phyloP scores from a whole-genome alignment of 495 filamentous ascomycete species.

The Podospora didyma region DNA sequence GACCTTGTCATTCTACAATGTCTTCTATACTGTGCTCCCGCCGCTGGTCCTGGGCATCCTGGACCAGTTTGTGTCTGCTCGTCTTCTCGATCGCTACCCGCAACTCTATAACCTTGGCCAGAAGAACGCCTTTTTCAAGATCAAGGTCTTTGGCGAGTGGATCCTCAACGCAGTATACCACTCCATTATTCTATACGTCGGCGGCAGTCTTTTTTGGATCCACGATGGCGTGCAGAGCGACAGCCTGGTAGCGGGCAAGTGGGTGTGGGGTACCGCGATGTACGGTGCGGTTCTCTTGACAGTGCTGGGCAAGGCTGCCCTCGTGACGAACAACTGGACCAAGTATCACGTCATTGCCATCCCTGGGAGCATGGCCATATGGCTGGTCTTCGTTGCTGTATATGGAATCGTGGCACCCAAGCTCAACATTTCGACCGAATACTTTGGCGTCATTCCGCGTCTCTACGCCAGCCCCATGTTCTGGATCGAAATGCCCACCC shows the following conservation, averaged over 20 bases:
- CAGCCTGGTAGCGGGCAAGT: conserved; percentile 81
- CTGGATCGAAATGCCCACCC: conserved; percentile 78
- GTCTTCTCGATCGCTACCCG: conserved; percentile 94
- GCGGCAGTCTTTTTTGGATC: conserved; percentile 74
- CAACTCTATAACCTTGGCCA: conserved; percentile 94
- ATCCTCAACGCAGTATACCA: conserved; percentile 93
- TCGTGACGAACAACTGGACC: conserved; percentile 97
- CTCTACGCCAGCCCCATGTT: conserved; percentile 79
- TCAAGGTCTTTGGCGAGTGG: conserved; percentile 89
- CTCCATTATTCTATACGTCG: conserved; percentile 84
- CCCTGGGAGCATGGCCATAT: conserved; percentile 86
- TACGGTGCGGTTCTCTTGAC: conserved; percentile 90
- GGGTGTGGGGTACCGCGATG: conserved; percentile 92
- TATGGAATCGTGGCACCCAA: conserved; percentile 90
- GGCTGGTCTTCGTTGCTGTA: conserved; percentile 83
- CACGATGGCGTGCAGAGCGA: conserved; percentile 70
- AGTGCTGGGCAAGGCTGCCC: conserved; percentile 89
- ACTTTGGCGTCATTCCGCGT: conserved; percentile 74
- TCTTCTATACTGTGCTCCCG: conserved; percentile 93
- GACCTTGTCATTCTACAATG: conserved; percentile 98
- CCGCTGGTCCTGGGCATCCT: conserved; percentile 95
- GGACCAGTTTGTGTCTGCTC: conserved; percentile 95
- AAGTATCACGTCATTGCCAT: conserved; percentile 97
- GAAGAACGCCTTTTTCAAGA: conserved; percentile 87
- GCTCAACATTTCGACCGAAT: conserved; percentile 78